phyloP scores from a whole-genome alignment of 441 rosid species.

The Croton setiger region DNA sequence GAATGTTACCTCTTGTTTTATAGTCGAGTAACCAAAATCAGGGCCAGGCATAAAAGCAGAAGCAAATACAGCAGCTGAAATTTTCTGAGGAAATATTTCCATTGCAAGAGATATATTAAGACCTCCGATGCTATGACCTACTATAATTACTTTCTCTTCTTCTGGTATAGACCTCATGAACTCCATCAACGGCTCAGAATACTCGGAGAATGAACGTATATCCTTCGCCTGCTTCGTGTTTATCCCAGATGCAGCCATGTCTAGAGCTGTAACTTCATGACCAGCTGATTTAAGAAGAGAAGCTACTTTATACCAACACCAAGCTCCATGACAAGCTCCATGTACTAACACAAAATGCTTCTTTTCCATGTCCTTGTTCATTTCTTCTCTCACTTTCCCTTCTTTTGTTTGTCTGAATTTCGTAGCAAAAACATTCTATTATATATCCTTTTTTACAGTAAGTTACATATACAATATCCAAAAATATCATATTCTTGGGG shows the following conservation, averaged over 20 bases:
- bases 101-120: slow-evolving; percentile 22
- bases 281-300: slow-evolving; percentile 19
- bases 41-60: slow-evolving; percentile 32
- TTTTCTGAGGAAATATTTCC: slow-evolving; percentile 28
- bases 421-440: too few relatives aligned
- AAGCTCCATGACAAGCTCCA: slow-evolving; percentile 9
- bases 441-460: too few relatives aligned
- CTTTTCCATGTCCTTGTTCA: background rate
- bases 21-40: background rate
- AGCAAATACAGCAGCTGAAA: slow-evolving; percentile 21
- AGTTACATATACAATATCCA: too few relatives aligned
- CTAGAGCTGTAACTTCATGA: slow-evolving; percentile 35
- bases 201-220: slow-evolving; percentile 23
- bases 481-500: too few relatives aligned
- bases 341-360: slow-evolving; percentile 4
- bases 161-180: slow-evolving; percentile 25
- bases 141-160: slow-evolving; percentile 32
- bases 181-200: slow-evolving; percentile 28
- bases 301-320: slow-evolving; percentile 9
- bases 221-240: slow-evolving; percentile 33
- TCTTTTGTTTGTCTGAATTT: too few relatives aligned
- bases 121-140: slow-evolving; percentile 32
- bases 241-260: slow-evolving; percentile 35
- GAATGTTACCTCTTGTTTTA: slow-evolving; percentile 17
- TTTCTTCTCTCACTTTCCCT: too few relatives aligned